Base-by-base conservation (phyloP, 257 asterid genomes). In the Solanum sparsipilum region DNA sequence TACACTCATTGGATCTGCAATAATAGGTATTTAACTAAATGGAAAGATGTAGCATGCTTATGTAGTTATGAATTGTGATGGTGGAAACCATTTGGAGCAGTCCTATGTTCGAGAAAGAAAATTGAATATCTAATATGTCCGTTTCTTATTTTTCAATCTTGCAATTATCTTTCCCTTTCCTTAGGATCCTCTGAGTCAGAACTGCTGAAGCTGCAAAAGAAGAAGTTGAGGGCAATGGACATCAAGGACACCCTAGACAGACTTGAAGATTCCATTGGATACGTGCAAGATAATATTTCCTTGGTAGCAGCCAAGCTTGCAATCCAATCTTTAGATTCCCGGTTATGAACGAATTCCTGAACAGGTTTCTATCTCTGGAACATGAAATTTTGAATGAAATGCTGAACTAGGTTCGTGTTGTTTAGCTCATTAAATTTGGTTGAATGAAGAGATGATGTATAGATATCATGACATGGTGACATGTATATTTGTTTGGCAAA, bases 251-350 rank as follows among this genome's bases (percentile, higher is more conserved):
- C 98, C 48, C 46, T 92, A 44, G 93, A 91, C 91, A 94, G 98
- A 87, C 90, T 96, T 34, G 90, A 93, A 35, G 92, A 86, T 44
- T 90, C 96, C 44, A 60, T 89, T 15, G 90, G 89, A 63, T 87
- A 92, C 36, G 93, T 91, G 20, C 86, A 76, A 90, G 76, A 91
- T 44, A 95, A 93, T 84, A 91, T 95, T 71, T 89, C 94, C 21
- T 58, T 88, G 72, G 92, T 94, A 84, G 98, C 95, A 9, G 98
- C 98, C 84, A 96, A 95, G 92, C 96, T 95, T 86, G 98, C 98
- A 48, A 94, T 95, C 91, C 98, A 96, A 87, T 94, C 96, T 87
- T 83, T 95, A 34, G 91, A 88, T 84, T 27, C 63, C 87, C 79
- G 29, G 6, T 38, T 46, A 5, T 84, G 65, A 84, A 79, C 10